These are phyloP conservation scores for Rhizoctonia solani DNA, from an alignment of 1,284 basidiomycete genomes.

Conservation along the genomic window DNA sequence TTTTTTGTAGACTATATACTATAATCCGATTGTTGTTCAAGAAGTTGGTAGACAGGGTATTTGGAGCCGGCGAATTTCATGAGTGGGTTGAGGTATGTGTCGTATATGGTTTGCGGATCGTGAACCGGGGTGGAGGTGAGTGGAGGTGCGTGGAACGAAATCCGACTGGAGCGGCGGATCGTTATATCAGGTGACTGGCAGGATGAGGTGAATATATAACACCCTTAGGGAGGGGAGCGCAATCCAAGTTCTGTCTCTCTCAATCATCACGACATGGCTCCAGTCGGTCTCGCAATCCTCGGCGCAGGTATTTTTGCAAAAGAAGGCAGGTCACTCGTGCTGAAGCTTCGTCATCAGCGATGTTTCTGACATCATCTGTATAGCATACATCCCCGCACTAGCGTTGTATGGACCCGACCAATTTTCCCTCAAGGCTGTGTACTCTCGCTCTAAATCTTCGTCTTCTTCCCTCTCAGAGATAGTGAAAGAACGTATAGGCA, in stretches of 20 bases:
- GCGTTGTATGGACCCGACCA: constrained; percentile 54
- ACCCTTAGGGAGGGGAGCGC: too few species aligned
- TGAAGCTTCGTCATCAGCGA: not conserved
- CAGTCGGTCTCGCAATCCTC: constrained; percentile 62
- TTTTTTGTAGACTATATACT: constrained; percentile 30
- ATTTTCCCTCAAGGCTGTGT: constrained; percentile 64
- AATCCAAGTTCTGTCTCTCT: too few species aligned
- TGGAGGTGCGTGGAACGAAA: too few species aligned
- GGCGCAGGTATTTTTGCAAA: constrained; percentile 75
- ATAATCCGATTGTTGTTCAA: constrained; percentile 2
- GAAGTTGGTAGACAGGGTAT: not conserved
- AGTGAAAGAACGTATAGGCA: constrained; percentile 52
- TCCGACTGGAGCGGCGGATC: too few species aligned
- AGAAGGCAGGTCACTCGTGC: constrained; percentile 54
- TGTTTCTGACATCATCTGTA: not conserved
- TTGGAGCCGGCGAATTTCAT: not conserved
- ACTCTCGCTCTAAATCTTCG: constrained; percentile 74
- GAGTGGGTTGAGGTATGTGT: not conserved
- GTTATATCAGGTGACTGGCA: too few species aligned
- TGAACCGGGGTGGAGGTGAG: not conserved
- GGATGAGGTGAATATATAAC: too few species aligned
- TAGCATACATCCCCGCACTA: constrained; percentile 74
- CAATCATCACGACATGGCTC: not conserved
- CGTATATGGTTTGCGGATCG: not conserved
- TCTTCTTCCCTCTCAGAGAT: constrained; percentile 56